Percentiles rank a stretch among this genome's conserved stretches.
These are phyloP conservation scores for Tolypocladium cylindrosporum DNA, from an alignment of 2,329 filamentous ascomycete species.

Conservation along the genomic window DNA sequence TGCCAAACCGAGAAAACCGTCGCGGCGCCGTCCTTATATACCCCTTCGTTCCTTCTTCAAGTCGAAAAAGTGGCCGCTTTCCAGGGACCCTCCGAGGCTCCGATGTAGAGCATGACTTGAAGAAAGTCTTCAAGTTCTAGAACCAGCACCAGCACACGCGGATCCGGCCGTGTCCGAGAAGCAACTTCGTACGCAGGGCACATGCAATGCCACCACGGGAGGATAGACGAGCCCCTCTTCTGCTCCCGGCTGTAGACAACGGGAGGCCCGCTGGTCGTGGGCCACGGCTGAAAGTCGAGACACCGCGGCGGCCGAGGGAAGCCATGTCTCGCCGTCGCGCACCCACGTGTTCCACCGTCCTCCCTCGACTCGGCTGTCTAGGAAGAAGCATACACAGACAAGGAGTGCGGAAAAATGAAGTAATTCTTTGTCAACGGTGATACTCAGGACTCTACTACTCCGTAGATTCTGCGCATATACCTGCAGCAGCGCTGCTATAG, in stretches of 20 bases:
- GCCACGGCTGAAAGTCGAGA: no score
- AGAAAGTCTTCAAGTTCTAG: neutral
- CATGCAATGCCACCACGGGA: constrained; percentile 1
- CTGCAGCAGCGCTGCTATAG: neutral
- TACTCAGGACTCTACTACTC: neutral
- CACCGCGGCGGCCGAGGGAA: neutral
- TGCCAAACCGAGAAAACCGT: neutral
- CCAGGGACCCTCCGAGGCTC: no score
- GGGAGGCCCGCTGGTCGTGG: no score
- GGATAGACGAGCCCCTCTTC: neutral
- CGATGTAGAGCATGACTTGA: neutral
- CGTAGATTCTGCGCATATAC: neutral
- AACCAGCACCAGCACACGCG: neutral
- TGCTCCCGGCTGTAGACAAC: no score
- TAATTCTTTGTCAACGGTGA: neutral
- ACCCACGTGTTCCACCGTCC: neutral
- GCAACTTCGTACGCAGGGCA: constrained; percentile 3
- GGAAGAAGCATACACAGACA: neutral
- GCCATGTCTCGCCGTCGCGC: neutral
- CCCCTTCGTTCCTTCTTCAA: neutral
- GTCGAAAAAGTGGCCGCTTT: neutral
- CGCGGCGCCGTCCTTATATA: neutral
- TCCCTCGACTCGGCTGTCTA: neutral
- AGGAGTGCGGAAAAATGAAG: neutral
- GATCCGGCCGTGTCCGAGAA: constrained; percentile 3